Evolutionary conservation across 108 stramenopile genomes (phyloP).

Genomic region (Pseudonitzschia multistriata): DNA sequence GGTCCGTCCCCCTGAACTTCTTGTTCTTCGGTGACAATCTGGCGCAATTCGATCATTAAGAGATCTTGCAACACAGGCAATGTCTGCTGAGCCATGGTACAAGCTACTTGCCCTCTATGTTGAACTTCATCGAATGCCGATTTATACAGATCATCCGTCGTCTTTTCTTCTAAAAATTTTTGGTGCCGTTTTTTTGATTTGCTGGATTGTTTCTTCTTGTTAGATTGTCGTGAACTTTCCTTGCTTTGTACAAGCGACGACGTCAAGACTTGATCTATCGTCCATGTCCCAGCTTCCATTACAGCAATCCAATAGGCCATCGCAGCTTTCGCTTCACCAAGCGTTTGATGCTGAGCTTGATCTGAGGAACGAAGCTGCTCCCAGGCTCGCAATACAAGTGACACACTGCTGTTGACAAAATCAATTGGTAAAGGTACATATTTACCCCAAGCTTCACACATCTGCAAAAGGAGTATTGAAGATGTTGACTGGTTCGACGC

Average conservation of each 20-base stretch:
- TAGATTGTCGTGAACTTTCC: conserved; percentile 35
- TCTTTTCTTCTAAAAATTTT: conserved; percentile 42
- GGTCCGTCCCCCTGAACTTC: conserved; percentile 54
- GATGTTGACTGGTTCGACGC: conserved; percentile 1
- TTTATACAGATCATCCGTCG: conserved; percentile 31
- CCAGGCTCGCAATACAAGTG: conserved; percentile 21
- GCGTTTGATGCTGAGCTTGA: conserved; percentile 6
- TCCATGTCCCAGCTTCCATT: conserved; percentile 69
- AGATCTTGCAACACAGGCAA: conserved; percentile 39
- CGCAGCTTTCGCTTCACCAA: conserved; percentile 33
- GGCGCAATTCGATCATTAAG: conserved; percentile 16
- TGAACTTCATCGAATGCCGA: conserved; percentile 55
- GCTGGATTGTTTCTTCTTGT: conserved; percentile 57
- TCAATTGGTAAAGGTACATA: conserved; percentile 61
- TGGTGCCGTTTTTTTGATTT: conserved; percentile 71
- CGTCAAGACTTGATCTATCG: conserved; percentile 58
- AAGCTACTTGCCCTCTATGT: conserved; percentile 61
- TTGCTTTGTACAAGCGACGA: conserved; percentile 45
- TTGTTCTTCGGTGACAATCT: conserved; percentile 26
- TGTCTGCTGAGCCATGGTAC: conserved; percentile 38
- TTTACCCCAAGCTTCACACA: conserved; percentile 70
- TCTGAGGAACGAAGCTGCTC: conserved; percentile 3
- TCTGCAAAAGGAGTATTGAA: conserved; percentile 24
- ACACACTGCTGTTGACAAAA: conserved; percentile 42
- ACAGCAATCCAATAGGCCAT: conserved; percentile 63